Evolutionary conservation across 2,329 filamentous ascomycete genomes (phyloP).

Genomic region (Aspergillus japonicus): DNA sequence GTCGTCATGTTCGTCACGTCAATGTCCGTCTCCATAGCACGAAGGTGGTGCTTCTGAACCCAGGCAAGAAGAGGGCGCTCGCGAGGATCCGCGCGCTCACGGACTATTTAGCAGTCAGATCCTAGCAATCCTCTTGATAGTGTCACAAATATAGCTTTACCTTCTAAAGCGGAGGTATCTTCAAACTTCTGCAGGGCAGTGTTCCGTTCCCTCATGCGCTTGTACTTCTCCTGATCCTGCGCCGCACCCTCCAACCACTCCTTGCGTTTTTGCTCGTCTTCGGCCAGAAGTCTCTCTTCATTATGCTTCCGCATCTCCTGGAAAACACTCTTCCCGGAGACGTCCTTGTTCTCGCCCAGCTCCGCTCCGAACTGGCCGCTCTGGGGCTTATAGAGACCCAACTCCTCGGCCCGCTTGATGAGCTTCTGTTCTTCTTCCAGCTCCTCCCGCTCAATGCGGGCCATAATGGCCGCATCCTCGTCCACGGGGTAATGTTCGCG

Average conservation of each 20-base stretch:
- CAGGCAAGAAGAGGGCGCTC: slow-evolving; percentile 42
- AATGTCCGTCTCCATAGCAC: slow-evolving; percentile 34
- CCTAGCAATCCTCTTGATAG: not conserved
- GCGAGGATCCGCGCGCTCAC: slow-evolving; percentile 38
- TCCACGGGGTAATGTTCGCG: slow-evolving; percentile 45
- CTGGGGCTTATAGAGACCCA: slow-evolving; percentile 45
- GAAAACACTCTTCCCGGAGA: slow-evolving; percentile 45
- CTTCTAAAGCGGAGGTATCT: slow-evolving; percentile 35
- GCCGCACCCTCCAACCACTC: slow-evolving; percentile 56
- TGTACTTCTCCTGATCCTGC: slow-evolving; percentile 35
- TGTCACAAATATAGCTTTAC: slow-evolving; percentile 21
- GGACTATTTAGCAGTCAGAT: slow-evolving; percentile 31
- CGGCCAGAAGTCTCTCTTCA: slow-evolving; percentile 38
- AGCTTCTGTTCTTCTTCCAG: slow-evolving; percentile 38
- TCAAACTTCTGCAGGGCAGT: slow-evolving; percentile 39
- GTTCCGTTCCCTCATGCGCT: slow-evolving; percentile 33
- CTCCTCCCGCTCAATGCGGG: slow-evolving; percentile 43
- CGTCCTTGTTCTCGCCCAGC: slow-evolving; percentile 41
- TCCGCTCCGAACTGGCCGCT: slow-evolving; percentile 45
- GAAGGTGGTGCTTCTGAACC: slow-evolving; percentile 44
- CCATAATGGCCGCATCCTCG: slow-evolving; percentile 50
- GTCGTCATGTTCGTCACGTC: slow-evolving; percentile 38
- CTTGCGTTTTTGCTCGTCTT: slow-evolving; percentile 51
- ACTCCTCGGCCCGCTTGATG: slow-evolving; percentile 37
- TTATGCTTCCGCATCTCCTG: slow-evolving; percentile 41